Conservation (phyloP, 805 yeast species). For the Saturnispora serradocipensis region DNA sequence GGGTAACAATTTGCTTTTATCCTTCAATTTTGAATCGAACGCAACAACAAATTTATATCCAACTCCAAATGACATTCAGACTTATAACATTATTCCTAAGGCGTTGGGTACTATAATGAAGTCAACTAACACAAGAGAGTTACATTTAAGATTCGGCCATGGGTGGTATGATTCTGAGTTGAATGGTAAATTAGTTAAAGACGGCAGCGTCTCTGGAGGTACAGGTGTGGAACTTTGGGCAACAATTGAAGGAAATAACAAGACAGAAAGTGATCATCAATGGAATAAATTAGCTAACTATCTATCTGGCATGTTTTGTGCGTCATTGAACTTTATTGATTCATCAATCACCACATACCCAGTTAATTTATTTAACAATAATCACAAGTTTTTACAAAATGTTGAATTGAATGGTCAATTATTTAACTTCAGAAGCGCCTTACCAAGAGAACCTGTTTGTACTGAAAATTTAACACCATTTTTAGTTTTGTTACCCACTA, state of each 20-base stretch:
- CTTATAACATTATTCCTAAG: constrained; percentile 69
- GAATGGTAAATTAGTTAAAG: constrained; percentile 75
- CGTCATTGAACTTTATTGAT: constrained; percentile 85
- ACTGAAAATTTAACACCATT: constrained; percentile 96
- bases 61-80: constrained; percentile 21
- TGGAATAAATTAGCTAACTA: constrained; percentile 72
- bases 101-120: constrained; percentile 69
- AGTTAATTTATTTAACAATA: constrained; percentile 30
- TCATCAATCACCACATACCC: constrained; percentile 69
- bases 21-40: constrained; percentile 58
- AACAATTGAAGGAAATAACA: constrained; percentile 52
- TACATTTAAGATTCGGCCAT: constrained; percentile 81
- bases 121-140: constrained; percentile 56
- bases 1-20: constrained; percentile 57
- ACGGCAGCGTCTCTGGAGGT: constrained; percentile 76
- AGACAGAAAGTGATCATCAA: constrained; percentile 44
- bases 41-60: constrained; percentile 35
- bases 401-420: constrained; percentile 31
- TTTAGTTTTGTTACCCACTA: constrained; percentile 79
- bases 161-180: constrained; percentile 90
- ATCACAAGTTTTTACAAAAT: constrained; percentile 15
- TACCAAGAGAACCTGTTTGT: constrained; percentile 93
- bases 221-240: constrained; percentile 96
- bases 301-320: constrained; percentile 88
- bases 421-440: constrained; percentile 67